Conservation (phyloP, 768 basidiomycete genomes). For the Neoboletus subvelutipes region DNA sequence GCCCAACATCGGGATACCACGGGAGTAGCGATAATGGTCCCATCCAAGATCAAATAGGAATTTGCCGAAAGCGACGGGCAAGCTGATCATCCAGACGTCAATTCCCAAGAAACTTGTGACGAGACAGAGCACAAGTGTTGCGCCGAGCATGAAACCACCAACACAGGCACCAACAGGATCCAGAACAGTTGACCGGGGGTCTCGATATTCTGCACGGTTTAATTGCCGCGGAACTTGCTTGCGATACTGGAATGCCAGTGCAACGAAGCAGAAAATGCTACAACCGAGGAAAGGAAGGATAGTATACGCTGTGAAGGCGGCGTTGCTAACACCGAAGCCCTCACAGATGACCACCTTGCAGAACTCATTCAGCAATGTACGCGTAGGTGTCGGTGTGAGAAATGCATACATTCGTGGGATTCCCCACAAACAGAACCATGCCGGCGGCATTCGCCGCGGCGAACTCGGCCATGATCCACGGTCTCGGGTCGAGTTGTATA, state of each 20-base stretch:
- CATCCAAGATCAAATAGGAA: constrained; percentile 63
- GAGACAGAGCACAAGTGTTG: constrained; percentile 69
- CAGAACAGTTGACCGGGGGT: constrained; percentile 60
- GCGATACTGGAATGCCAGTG: constrained; percentile 60
- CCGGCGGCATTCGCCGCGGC: constrained; percentile 78
- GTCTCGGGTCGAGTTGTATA: constrained; percentile 44
- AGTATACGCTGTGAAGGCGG: constrained; percentile 78
- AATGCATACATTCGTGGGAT: constrained; percentile 74
- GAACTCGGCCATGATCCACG: constrained; percentile 77
- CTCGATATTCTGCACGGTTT: constrained; percentile 34
- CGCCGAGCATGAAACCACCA: constrained; percentile 63
- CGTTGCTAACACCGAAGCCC: constrained; percentile 76
- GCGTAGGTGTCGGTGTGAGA: not conserved
- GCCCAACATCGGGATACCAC: constrained; percentile 22
- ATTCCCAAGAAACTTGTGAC: constrained; percentile 72
- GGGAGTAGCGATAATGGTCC: constrained; percentile 50
- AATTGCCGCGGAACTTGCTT: constrained; percentile 51
- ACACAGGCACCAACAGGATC: constrained; percentile 77
- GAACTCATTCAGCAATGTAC: not conserved
- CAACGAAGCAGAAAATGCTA: constrained; percentile 57
- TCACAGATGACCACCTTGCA: constrained; percentile 73
- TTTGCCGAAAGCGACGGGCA: constrained; percentile 77
- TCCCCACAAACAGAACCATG: constrained; percentile 78
- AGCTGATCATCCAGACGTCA: constrained; percentile 81
- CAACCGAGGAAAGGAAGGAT: constrained; percentile 78